Base-by-base conservation (phyloP, 2,329 filamentous ascomycete species). In the Fusarium sp. region DNA sequence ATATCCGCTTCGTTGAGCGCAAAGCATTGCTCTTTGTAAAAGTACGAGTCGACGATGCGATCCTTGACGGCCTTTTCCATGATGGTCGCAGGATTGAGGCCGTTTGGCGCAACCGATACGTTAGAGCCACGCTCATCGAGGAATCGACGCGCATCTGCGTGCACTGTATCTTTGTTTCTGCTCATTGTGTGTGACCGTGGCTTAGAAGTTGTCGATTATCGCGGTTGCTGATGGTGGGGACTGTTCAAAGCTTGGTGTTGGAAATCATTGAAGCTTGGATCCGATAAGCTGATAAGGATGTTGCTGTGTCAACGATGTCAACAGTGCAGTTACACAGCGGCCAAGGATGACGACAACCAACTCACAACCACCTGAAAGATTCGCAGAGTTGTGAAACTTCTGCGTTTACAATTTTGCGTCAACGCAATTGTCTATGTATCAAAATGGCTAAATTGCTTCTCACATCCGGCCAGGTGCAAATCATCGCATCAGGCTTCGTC, bases 21-120 rank as follows among this genome's bases (percentile, higher is more conserved):
- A 82, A 98, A 99, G 81, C 96, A 98, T 84, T 98, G 95, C 83
- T 98, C 96, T 82, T 98, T 98, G 92, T 94, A 99, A 85, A 97
- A 99, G 83, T 97, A 97, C 57, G 91, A 93, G 78, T 97, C 94
- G 74, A 95, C 90, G 81, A 99, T 98, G 79, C 96, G 94, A 83
- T 99, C 96, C 78, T 93, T 93, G 73, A 98, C 94, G 42, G 94
- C 92, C 81, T 97, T 97, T 82, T 98, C 95, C 87, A 98, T 93
- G 66, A 98, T 93, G 7, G 93, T 95, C n/a, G 94, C 93, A 2
- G 95, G 95, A 83, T 98, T 98, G 78, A 97, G 92, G 67, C 94
- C 94, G 80, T 95, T 91, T 64, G 89, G 94, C 70, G 96, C 91
- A 26, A 97, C 88, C 38, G 90, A 83, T 48, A 91, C 93, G 15